phyloP scores from a whole-genome alignment of 192 early-diverging fungal genomes.

The Coemansia sp. region DNA sequence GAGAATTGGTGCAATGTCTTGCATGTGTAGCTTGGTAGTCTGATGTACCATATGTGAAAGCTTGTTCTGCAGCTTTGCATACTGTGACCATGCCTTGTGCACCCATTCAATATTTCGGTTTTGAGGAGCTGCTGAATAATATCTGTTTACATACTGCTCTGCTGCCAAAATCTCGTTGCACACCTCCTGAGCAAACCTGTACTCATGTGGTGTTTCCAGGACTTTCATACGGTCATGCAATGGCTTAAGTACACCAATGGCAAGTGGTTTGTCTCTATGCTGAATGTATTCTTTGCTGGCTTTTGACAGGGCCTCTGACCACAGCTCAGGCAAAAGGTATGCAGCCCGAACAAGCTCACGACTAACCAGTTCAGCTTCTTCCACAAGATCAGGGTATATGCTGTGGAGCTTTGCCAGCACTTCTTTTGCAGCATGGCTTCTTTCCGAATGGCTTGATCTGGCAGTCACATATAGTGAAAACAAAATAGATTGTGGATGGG shows the following conservation, averaged over 20 bases:
- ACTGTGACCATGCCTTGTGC: not conserved
- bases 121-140: slow-evolving; percentile 34
- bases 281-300: slow-evolving; percentile 80
- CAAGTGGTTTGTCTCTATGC: slow-evolving; percentile 78
- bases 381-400: slow-evolving; percentile 78
- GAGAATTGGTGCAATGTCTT: slow-evolving; percentile 87
- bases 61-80: not conserved
- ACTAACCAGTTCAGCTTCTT: slow-evolving; percentile 85
- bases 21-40: not conserved
- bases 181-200: slow-evolving; percentile 87
- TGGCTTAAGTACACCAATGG: slow-evolving; percentile 82
- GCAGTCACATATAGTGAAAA: slow-evolving; percentile 95
- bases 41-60: not conserved
- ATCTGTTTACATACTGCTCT: slow-evolving; percentile 80
- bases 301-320: slow-evolving; percentile 90
- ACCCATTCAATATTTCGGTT: not conserved
- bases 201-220: slow-evolving; percentile 87
- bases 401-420: slow-evolving; percentile 90
- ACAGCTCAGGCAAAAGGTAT: slow-evolving; percentile 94
- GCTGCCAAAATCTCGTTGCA: slow-evolving; percentile 85
- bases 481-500: slow-evolving; percentile 92
- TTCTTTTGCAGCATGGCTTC: slow-evolving; percentile 70
- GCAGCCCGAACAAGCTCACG: slow-evolving; percentile 94
- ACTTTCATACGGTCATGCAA: slow-evolving; percentile 68
- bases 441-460: slow-evolving; percentile 72